Evolutionary conservation across 176 grass and related monocot species (phyloP).

Genomic region (Zizania latifolia): DNA sequence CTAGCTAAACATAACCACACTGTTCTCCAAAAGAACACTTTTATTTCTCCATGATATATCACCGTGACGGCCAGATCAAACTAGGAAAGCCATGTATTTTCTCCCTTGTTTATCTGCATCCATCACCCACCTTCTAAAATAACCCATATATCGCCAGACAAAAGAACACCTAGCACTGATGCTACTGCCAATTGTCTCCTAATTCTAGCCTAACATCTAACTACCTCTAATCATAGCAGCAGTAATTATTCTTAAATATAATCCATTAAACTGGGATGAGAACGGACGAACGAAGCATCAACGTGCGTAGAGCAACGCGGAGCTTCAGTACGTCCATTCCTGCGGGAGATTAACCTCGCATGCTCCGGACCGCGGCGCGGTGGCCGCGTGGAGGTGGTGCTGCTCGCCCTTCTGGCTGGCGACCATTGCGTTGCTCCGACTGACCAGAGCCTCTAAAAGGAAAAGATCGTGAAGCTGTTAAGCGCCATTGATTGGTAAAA

Average conservation of each 20-base stretch:
- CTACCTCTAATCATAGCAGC: slow-evolving; percentile 26
- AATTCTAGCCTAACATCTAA: slow-evolving; percentile 51
- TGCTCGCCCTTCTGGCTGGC: slow-evolving; percentile 22
- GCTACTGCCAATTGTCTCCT: slow-evolving; percentile 37
- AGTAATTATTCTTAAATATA: slow-evolving; percentile 18
- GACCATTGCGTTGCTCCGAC: slow-evolving; percentile 48
- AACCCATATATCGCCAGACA: slow-evolving; percentile 51
- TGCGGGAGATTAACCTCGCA: slow-evolving; percentile 52
- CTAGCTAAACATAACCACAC: background rate
- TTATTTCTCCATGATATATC: background rate
- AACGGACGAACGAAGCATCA: slow-evolving; percentile 14
- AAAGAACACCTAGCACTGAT: slow-evolving; percentile 56
- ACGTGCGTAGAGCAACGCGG: background rate
- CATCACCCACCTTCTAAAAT: slow-evolving; percentile 38
- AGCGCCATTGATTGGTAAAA: background rate
- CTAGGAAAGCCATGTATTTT: slow-evolving; percentile 26
- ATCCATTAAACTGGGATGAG: slow-evolving; percentile 9
- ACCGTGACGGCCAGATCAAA: background rate
- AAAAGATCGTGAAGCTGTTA: background rate
- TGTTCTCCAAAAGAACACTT: slow-evolving; percentile 10
- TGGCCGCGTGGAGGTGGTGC: background rate
- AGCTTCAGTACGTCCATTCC: slow-evolving; percentile 84
- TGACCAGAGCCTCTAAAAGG: slow-evolving; percentile 47
- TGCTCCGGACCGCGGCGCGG: background rate
- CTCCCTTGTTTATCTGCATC: slow-evolving; percentile 8